Conservation (phyloP, 352 stramenopile species). For the Phytopythium cucurbitacearum region DNA sequence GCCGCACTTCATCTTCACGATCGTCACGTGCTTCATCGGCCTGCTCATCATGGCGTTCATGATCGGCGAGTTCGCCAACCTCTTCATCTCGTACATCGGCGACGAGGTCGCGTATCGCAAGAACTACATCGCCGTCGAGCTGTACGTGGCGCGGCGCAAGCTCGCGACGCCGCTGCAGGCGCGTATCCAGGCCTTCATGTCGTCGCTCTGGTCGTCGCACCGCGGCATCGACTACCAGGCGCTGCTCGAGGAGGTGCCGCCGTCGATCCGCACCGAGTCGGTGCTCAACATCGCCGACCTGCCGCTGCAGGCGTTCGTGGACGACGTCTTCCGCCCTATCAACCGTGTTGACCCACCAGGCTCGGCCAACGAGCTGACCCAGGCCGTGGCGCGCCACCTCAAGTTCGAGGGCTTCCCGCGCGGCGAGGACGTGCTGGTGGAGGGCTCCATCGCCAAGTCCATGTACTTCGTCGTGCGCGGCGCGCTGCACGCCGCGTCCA, state of each 20-base stretch:
- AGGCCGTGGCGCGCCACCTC: constrained; percentile 37
- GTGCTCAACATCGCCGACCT: constrained; percentile 40
- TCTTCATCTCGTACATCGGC: constrained; percentile 69
- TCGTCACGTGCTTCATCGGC: constrained; percentile 46
- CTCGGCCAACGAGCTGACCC: constrained; percentile 24
- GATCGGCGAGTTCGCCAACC: constrained; percentile 63
- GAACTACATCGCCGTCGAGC: constrained; percentile 61
- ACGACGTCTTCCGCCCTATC: constrained; percentile 39
- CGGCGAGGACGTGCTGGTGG: constrained; percentile 50
- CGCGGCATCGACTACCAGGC: constrained; percentile 55
- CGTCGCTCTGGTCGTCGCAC: constrained; percentile 60
- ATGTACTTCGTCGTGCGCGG: constrained; percentile 75
- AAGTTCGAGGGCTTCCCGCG: constrained; percentile 61
- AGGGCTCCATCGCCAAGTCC: constrained; percentile 56
- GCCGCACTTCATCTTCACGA: constrained; percentile 39
- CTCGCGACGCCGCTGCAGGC: constrained; percentile 35
- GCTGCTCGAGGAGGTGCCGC: constrained; percentile 46
- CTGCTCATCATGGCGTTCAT: constrained; percentile 64
- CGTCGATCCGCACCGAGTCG: constrained; percentile 42
- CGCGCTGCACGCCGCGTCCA: constrained; percentile 27
- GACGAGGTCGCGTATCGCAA: constrained; percentile 72
- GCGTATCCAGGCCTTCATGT: constrained; percentile 48
- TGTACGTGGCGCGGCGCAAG: constrained; percentile 51
- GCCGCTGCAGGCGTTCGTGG: constrained; percentile 31
- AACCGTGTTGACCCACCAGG: constrained; percentile 15